Percentiles rank a stretch among this genome's conserved stretches.
Evolutionary conservation across 768 basidiomycete species (phyloP).

Genomic region (Boletus vinaceobasis): DNA sequence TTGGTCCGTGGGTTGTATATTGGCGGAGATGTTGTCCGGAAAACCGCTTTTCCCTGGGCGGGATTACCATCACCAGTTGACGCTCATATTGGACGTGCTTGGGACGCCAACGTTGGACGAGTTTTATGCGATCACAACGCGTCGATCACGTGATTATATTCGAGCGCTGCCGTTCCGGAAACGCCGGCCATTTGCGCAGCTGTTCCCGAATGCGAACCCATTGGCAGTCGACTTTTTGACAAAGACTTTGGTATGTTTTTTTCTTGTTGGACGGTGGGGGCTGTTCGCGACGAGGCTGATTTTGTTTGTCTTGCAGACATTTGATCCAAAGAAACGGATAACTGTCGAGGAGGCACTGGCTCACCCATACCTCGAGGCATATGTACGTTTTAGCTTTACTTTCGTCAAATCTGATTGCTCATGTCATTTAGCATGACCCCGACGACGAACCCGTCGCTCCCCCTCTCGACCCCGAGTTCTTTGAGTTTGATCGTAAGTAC

Average conservation of each 20-base stretch:
- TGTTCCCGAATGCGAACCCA: slow-evolving; percentile 91
- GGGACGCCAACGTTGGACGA: slow-evolving; percentile 97
- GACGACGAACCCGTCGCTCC: slow-evolving; percentile 96
- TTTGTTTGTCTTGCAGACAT: slow-evolving; percentile 54
- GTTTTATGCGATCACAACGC: slow-evolving; percentile 94
- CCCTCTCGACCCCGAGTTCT: slow-evolving; percentile 94
- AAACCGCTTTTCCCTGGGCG: slow-evolving; percentile 96
- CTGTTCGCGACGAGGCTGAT: neutral
- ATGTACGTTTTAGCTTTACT: slow-evolving; percentile 45
- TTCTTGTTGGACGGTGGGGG: too few relatives aligned
- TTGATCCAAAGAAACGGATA: slow-evolving; percentile 96
- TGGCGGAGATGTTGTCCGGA: slow-evolving; percentile 96
- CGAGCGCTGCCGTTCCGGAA: slow-evolving; percentile 93
- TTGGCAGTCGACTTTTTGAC: slow-evolving; percentile 74
- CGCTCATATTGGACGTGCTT: slow-evolving; percentile 92
- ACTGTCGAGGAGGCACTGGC: slow-evolving; percentile 91
- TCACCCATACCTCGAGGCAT: slow-evolving; percentile 94
- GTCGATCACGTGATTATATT: slow-evolving; percentile 91
- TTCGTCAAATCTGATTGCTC: neutral
- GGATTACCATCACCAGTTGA: slow-evolving; percentile 94
- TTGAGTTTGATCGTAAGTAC: slow-evolving; percentile 88
- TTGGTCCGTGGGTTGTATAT: slow-evolving; percentile 84
- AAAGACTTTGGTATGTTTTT: slow-evolving; percentile 65
- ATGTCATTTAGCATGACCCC: slow-evolving; percentile 70
- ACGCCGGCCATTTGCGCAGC: slow-evolving; percentile 69